Percentiles rank a stretch among this genome's conserved stretches.
These are phyloP conservation scores for Dendrocalamus sinicus DNA, from an alignment of 176 grass and related monocot species.

Conservation along the genomic window DNA sequence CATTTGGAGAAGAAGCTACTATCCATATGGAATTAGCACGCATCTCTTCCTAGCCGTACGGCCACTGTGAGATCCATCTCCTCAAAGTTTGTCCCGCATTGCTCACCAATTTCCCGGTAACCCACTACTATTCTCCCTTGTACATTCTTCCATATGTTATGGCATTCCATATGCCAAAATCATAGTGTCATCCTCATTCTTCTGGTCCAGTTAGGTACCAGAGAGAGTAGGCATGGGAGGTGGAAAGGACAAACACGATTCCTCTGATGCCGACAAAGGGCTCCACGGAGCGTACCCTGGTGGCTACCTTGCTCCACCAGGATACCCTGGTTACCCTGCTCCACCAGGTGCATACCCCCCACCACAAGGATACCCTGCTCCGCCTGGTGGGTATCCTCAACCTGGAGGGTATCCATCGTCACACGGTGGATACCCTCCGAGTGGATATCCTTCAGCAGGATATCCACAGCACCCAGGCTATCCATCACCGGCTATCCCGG, in stretches of 20 bases:
- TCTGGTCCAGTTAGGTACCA: neutral
- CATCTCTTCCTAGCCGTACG: neutral
- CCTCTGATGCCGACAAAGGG: slow-evolving; percentile 44
- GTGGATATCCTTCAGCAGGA: slow-evolving; percentile 9
- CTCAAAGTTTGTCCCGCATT: neutral
- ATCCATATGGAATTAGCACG: neutral
- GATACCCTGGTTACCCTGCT: slow-evolving; percentile 47
- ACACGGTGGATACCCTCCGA: slow-evolving; percentile 46
- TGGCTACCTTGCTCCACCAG: slow-evolving; percentile 37
- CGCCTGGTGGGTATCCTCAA: slow-evolving; percentile 52
- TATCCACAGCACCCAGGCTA: slow-evolving; percentile 33
- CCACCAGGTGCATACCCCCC: slow-evolving; percentile 37
- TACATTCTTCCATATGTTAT: neutral
- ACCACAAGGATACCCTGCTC: slow-evolving; percentile 47
- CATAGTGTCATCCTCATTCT: neutral
- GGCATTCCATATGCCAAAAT: neutral
- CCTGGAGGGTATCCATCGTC: slow-evolving; percentile 45
- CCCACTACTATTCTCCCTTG: too few relatives aligned
- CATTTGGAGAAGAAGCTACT: neutral
- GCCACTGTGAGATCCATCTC: neutral
- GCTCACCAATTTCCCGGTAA: slow-evolving; percentile 11
- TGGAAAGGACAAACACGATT: slow-evolving; percentile 57
- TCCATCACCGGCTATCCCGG: slow-evolving; percentile 51
- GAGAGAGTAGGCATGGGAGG: slow-evolving; percentile 49
- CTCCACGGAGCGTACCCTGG: slow-evolving; percentile 45